Conservation (phyloP, 2,329 filamentous ascomycete species). For the Paecilomyces formosus region DNA sequence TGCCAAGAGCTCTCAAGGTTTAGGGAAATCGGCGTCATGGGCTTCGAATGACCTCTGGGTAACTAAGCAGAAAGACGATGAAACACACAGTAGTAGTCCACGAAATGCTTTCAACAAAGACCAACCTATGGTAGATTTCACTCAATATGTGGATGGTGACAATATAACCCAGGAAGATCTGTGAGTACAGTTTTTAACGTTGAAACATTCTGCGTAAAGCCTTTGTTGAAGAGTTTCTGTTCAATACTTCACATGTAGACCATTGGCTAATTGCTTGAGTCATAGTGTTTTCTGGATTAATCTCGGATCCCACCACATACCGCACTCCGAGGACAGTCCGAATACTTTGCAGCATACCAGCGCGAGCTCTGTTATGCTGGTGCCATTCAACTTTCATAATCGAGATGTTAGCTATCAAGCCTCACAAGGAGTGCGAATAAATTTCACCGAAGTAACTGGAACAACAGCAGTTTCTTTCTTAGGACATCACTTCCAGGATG, state of each 20-base stretch:
- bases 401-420: no score
- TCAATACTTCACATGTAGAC: no score
- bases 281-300: conserved; percentile 27
- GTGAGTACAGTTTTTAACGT: neutral
- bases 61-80: conserved; percentile 37
- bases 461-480: no score
- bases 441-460: no score
- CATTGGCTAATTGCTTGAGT: neutral
- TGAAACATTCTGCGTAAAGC: no score
- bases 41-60: conserved; percentile 1
- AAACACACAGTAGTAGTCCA: conserved; percentile 29
- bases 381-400: no score
- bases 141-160: conserved; percentile 39
- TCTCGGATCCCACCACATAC: conserved; percentile 52
- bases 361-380: no score
- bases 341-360: conserved; percentile 36
- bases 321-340: conserved; percentile 47
- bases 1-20: conserved; percentile 9
- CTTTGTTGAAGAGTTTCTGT: no score
- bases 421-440: no score
- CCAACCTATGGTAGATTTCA: conserved; percentile 29
- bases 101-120: conserved; percentile 35
- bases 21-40: conserved; percentile 9
- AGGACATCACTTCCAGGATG: no score
- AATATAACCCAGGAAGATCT: conserved; percentile 31